Evolutionary conservation across 768 basidiomycete species (phyloP).

Genomic region (Sarcomyxa edulis): DNA sequence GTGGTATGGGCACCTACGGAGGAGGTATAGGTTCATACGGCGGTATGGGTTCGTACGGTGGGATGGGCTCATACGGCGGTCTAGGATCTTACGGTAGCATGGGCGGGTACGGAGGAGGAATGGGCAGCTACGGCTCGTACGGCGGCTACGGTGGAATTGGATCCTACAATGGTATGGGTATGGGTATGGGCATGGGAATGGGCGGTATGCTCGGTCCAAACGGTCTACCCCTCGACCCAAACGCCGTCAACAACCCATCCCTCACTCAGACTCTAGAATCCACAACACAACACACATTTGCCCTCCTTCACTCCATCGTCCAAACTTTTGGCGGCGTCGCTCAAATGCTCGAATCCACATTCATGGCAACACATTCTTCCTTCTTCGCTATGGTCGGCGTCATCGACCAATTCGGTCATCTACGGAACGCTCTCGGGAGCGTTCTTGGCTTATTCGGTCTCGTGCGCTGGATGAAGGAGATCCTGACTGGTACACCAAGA

Average conservation of each 20-base stretch:
- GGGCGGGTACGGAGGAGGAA: conserved; percentile 24
- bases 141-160: conserved; percentile 40
- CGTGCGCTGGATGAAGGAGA: conserved; percentile 75
- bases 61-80: conserved; percentile 38
- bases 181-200: conserved; percentile 31
- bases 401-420: conserved; percentile 88
- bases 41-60: conserved; percentile 19
- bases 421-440: conserved; percentile 89
- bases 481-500: conserved; percentile 34
- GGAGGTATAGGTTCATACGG: conserved; percentile 22
- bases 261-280: conserved; percentile 86
- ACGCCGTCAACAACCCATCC: conserved; percentile 26
- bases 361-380: conserved; percentile 93
- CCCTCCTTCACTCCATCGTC: conserved; percentile 90
- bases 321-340: conserved; percentile 93
- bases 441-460: conserved; percentile 91
- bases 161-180: conserved; percentile 25
- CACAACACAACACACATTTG: conserved; percentile 89
- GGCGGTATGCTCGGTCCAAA: conserved; percentile 39
- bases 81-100: conserved; percentile 34
- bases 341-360: conserved; percentile 96
- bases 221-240: conserved; percentile 22
- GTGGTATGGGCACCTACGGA: conserved; percentile 16
- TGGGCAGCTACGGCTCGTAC: conserved; percentile 22
- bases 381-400: conserved; percentile 98